Conservation (phyloP, 768 basidiomycete genomes). For the Hygrophoropsis aurantiaca region DNA sequence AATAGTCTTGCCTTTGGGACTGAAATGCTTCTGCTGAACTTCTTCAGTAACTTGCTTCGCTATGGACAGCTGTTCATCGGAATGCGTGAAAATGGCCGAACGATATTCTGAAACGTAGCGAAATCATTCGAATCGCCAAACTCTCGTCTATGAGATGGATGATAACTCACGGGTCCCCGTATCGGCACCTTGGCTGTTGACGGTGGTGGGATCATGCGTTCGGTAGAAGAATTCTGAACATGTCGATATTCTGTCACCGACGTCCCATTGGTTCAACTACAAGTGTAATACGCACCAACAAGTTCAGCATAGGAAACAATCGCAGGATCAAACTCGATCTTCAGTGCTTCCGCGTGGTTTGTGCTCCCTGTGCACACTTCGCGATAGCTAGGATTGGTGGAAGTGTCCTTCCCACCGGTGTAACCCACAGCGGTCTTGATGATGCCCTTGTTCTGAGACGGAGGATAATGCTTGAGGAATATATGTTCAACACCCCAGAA, state of each 20-base stretch:
- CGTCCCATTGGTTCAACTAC: background rate
- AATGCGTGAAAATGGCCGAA: conserved; percentile 84
- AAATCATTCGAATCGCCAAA: background rate
- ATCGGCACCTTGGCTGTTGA: conserved; percentile 78
- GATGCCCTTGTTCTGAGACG: conserved; percentile 70
- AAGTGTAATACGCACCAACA: conserved; percentile 57
- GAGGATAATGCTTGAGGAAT: conserved; percentile 77
- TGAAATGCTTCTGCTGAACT: conserved; percentile 82
- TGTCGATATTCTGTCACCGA: background rate
- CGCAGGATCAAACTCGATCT: conserved; percentile 81
- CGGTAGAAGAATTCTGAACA: conserved; percentile 87
- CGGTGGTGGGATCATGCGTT: conserved; percentile 88
- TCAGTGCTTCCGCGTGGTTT: conserved; percentile 85
- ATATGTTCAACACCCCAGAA: conserved; percentile 91
- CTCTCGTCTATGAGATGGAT: background rate
- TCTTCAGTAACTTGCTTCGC: conserved; percentile 80
- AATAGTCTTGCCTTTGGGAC: conserved; percentile 69
- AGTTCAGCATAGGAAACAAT: conserved; percentile 81
- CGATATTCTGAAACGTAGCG: conserved; percentile 69
- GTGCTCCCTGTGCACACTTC: conserved; percentile 81
- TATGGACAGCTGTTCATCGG: conserved; percentile 66
- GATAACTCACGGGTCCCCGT: conserved; percentile 67
- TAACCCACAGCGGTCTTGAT: conserved; percentile 76
- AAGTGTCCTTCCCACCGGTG: conserved; percentile 64
- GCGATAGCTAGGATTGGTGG: conserved; percentile 62